phyloP scores from a whole-genome alignment of 257 asterid species.

The Solanum etuberosum region DNA sequence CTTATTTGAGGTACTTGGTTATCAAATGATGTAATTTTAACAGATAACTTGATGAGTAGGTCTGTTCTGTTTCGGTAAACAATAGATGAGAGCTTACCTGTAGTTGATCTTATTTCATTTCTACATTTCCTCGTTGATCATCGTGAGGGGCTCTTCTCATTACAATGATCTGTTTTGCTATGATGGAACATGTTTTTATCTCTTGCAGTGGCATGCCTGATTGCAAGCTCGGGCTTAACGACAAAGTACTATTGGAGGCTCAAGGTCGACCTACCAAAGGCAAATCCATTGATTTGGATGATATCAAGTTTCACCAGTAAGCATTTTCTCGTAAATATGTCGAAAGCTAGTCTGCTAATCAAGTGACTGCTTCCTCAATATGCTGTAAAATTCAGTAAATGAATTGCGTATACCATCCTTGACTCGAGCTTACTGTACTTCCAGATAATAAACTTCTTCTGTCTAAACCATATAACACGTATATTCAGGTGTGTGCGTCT shows the following conservation, averaged over 20 bases:
- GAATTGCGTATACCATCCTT: neutral
- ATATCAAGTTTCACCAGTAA: conserved; percentile 98
- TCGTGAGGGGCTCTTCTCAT: neutral
- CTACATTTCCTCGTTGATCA: neutral
- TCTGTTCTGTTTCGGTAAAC: neutral
- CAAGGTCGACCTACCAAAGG: conserved; percentile 96
- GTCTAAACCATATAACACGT: conserved; percentile 2
- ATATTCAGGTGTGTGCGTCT: conserved; percentile 86
- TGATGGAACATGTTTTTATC: neutral
- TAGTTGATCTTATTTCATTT: neutral
- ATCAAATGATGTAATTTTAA: neutral
- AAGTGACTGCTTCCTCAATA: neutral
- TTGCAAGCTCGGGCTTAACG: conserved; percentile 98
- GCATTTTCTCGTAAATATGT: conserved; percentile 12
- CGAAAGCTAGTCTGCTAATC: neutral
- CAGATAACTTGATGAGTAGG: neutral
- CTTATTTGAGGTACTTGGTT: conserved; percentile 75
- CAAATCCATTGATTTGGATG: conserved; percentile 94
- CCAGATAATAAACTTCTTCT: neutral
- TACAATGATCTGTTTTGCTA: neutral
- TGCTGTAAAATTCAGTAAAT: neutral
- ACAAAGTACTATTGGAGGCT: conserved; percentile 87
- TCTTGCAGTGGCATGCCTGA: conserved; percentile 97
- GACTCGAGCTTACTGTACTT: neutral
- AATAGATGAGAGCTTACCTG: neutral